Evolutionary conservation across 371 early-diverging fungal species (phyloP).

Genomic region (Catenaria anguillulae): DNA sequence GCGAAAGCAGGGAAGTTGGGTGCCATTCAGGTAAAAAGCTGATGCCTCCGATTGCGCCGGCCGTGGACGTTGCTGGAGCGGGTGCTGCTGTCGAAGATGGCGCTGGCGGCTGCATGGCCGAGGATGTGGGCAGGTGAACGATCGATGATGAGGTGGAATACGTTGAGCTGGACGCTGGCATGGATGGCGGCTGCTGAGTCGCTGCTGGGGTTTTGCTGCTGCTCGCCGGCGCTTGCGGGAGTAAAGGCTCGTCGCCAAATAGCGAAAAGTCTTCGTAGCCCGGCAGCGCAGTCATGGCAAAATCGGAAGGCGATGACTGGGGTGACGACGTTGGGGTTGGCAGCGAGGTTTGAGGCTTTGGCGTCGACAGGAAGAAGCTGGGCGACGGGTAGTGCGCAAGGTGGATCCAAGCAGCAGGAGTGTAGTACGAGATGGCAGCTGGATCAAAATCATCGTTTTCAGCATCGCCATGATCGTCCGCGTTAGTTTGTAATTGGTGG

Average conservation of each 20-base stretch:
- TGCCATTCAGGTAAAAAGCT: not conserved
- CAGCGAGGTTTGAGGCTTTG: too few relatives aligned
- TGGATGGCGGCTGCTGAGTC: not conserved
- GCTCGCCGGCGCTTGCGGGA: not conserved
- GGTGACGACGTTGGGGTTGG: too few relatives aligned
- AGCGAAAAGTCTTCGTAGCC: slow-evolving; percentile 6
- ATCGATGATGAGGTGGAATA: not conserved
- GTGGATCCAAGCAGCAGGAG: too few relatives aligned
- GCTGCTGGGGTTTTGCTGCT: not conserved
- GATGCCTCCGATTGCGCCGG: not conserved
- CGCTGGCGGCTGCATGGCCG: not conserved
- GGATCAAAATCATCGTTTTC: too few relatives aligned
- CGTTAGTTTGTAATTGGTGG: too few relatives aligned
- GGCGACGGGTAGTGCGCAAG: too few relatives aligned
- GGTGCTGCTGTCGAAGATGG: not conserved
- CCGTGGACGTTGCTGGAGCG: not conserved
- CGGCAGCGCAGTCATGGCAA: too few relatives aligned
- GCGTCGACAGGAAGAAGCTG: too few relatives aligned
- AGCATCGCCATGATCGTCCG: too few relatives aligned
- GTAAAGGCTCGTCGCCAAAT: not conserved
- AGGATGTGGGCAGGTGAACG: not conserved
- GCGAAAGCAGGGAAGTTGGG: not conserved
- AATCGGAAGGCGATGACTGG: too few relatives aligned
- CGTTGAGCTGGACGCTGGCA: not conserved
- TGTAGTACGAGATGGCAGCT: too few relatives aligned